Evolutionary conservation across 257 asterid species (phyloP).

Genomic region (Fraxinus quadrangulata): DNA sequence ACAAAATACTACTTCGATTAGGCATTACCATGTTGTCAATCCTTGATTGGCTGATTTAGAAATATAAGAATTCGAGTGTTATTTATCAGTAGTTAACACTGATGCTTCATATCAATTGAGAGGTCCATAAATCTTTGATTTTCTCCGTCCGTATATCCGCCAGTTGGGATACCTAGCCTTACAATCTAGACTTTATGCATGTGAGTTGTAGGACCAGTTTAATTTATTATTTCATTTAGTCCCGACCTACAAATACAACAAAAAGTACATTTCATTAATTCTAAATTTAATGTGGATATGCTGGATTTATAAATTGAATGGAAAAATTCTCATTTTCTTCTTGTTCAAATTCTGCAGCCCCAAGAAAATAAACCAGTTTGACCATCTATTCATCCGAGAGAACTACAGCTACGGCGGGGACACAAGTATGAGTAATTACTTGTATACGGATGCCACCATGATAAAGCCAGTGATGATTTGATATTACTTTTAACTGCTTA

Average conservation of each 20-base stretch:
- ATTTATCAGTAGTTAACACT: background rate
- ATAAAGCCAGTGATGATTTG: background rate
- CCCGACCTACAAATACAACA: background rate
- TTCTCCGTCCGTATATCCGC: background rate
- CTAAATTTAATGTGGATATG: background rate
- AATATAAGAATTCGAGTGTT: no score
- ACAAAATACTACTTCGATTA: background rate
- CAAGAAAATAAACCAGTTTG: background rate
- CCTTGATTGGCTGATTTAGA: background rate
- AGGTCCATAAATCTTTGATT: background rate
- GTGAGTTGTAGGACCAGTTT: background rate
- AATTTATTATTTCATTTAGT: background rate
- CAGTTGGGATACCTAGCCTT: background rate
- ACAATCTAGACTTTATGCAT: background rate
- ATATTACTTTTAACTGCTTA: background rate
- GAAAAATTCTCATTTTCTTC: background rate
- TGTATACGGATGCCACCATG: background rate
- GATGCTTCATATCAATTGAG: background rate
- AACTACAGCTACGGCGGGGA: background rate
- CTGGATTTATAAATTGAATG: background rate
- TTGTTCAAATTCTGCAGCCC: background rate
- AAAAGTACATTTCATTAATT: background rate
- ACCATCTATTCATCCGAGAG: background rate
- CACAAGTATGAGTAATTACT: background rate
- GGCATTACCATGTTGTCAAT: background rate